phyloP scores from a whole-genome alignment of 768 basidiomycete species.

The Kwoniella newhampshirensis region DNA sequence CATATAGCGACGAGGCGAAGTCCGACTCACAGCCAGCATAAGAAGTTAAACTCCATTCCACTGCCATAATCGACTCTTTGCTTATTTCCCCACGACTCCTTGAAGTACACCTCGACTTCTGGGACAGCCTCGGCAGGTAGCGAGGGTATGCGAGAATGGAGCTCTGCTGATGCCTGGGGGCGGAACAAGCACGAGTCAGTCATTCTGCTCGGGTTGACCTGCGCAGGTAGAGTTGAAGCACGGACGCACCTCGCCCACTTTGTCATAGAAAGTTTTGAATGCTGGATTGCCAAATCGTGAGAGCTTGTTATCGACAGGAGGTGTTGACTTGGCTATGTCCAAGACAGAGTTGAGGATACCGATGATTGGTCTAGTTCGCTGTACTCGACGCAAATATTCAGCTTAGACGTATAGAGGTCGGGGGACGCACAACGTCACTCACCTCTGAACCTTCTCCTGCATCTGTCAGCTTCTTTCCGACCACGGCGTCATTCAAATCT shows the following conservation, averaged over 20 bases:
- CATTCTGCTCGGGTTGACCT: not conserved
- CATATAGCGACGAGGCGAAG: not conserved
- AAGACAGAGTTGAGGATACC: constrained; percentile 68
- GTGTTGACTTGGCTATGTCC: constrained; percentile 65
- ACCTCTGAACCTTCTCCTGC: constrained; percentile 64
- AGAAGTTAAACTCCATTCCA: constrained; percentile 96
- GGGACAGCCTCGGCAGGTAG: constrained; percentile 62
- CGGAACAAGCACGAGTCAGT: not conserved
- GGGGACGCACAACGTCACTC: constrained; percentile 50
- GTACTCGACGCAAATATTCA: no score
- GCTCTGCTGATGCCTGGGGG: constrained; percentile 58
- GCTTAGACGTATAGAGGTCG: no score
- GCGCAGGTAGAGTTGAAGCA: not conserved
- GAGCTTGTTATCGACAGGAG: constrained; percentile 81
- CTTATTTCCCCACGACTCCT: constrained; percentile 86
- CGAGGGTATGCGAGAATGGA: constrained; percentile 64
- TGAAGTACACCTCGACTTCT: constrained; percentile 78
- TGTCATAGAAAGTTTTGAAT: constrained; percentile 87
- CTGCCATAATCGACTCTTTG: constrained; percentile 97
- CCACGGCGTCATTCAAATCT: constrained; percentile 69
- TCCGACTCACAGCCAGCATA: constrained; percentile 84
- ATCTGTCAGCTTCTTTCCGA: constrained; percentile 74
- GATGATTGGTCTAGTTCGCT: constrained; percentile 69
- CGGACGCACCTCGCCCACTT: constrained; percentile 63
- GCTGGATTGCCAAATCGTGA: constrained; percentile 98